Evolutionary conservation across 179 eudicot species (phyloP), one percentile per base, ranked within the genome.

Genomic region (Gypsophila paniculata): DNA sequence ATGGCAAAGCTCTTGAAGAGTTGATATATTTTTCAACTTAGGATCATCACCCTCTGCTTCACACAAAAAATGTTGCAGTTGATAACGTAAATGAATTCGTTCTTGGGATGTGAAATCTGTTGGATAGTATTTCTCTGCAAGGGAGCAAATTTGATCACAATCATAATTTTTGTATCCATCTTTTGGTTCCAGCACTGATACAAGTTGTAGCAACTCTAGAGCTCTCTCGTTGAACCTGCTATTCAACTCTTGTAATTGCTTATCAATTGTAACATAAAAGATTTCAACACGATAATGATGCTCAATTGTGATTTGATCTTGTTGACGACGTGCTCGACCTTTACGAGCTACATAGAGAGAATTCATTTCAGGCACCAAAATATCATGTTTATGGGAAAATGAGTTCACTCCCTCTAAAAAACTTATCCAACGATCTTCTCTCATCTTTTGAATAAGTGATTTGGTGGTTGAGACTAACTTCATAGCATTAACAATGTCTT

Each of bases 401-500:
- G 25, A 22, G 4, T 17, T 39, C 18, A 70, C 70, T 18, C 14
- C 25, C 11, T 51, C 39, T n/a, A 62, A n/a, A 70, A 53, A 5
- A 1, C 17, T 13, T 36, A 36, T 5, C 54, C 68, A 69, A 4
- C 44, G 46, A 15, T 76, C 49, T 15, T 70, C 69, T 51, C 70
- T 70, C 39, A 62, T 25, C 0, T 8, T 15, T 63, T 49, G 38
- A 61, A 70, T 23, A 0, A 70, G 74, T 6, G 15, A 5, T 36
- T 63, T 65, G 8, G 66, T 71, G 2, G 58, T 26, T 2, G 79
- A 76, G 1, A 76, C 75, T 26, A 76, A 49, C 12, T 55, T n/a
- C 58, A 63, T 18, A 23, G 59, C 66, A 71, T 44, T 76, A 6
- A 71, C 44, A 34, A 76, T 76, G 19, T 76, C 65, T 39, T 70